Evolutionary conservation across 495 filamentous ascomycete genomes (phyloP).

Genomic region (Aspergillus sclerotiicarbonarius): DNA sequence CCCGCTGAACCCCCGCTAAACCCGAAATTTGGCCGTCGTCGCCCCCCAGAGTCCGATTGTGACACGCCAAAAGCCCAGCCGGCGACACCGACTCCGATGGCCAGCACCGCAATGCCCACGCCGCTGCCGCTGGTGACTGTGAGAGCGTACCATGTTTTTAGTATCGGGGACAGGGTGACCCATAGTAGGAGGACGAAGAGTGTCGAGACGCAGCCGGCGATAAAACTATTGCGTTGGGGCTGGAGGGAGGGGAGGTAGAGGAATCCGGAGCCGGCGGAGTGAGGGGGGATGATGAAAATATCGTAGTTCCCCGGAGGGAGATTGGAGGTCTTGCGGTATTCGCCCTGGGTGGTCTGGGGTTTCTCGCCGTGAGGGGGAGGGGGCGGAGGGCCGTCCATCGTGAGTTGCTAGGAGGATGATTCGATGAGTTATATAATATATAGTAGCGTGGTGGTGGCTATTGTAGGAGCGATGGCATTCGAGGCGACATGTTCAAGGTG

Average conservation of each 20-base stretch:
- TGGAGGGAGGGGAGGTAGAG: conserved; percentile 88
- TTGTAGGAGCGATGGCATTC: conserved; percentile 16
- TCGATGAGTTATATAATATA: not conserved
- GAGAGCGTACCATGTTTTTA: conserved; percentile 65
- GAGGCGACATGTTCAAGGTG: conserved; percentile 34
- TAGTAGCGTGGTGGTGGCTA: conserved; percentile 6
- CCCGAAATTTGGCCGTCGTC: conserved; percentile 4
- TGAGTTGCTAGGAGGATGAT: not conserved
- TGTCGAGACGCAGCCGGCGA: conserved; percentile 76
- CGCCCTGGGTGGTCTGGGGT: conserved; percentile 52
- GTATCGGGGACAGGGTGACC: conserved; percentile 63
- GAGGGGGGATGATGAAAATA: conserved; percentile 95
- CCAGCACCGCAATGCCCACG: conserved; percentile 59
- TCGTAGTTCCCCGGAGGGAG: conserved; percentile 86
- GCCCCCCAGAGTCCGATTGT: conserved; percentile 47
- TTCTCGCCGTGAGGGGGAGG: conserved; percentile 68
- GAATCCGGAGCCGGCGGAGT: conserved; percentile 86
- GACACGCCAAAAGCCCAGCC: conserved; percentile 72
- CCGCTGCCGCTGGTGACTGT: conserved; percentile 60
- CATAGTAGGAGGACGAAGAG: conserved; percentile 65
- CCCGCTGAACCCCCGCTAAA: conserved; percentile 21
- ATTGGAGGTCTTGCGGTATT: conserved; percentile 53
- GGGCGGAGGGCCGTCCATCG: conserved; percentile 55
- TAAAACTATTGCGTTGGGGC: conserved; percentile 85
- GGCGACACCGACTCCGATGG: conserved; percentile 66